Base-by-base conservation (phyloP, 805 yeast species). In the Yarrowia divulgata region DNA sequence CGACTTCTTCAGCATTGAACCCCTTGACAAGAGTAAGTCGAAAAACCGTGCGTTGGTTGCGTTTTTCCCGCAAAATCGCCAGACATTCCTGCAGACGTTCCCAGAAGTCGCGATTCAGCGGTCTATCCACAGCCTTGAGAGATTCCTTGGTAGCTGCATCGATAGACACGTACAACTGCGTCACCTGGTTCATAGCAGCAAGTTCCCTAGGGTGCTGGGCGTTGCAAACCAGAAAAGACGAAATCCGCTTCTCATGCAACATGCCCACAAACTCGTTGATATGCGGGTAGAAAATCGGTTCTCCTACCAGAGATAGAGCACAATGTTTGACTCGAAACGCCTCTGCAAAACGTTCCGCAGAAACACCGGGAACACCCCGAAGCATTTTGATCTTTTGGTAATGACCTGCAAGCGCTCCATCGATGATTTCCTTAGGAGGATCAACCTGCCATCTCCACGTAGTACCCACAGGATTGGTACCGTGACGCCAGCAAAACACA, bases 401-500 rank as follows among this genome's bases (percentile, higher is more conserved):
- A 77, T 93, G 98, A 3, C 97, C 97, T 72, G 85, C 87, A 55
- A 93, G 79, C 0, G 97, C 97, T 37, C 97, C 97, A 57, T 90
- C 86, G 69, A 93, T 77, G 64, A 93, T 91, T 71, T 82, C 88
- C 73, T 91, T 93, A 0, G 98, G 97, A 23, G 89, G 88, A 78
- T 93, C 97, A 14, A 92, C 90, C 75, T 92, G 94, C 98, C 98
- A 93, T 75, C 97, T 83, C 98, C 98, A 93, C 71, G 89, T 89
- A 37, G 97, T 93, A 18, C 97, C 97, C 1, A 93, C 97, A 0
- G 98, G 98, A 75, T 93, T 93, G 1, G 97, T 93, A 62, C 98
- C 98, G 78, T 93, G 98, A 77, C 98, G 85, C 98, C 98, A 93
- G 80, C 98, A 93, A 76, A 93, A 93, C 5, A 93, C 97, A 84